phyloP scores from a whole-genome alignment of 2,329 filamentous ascomycete species.

The Ophiognomonia clavigignenti-juglandacearum region DNA sequence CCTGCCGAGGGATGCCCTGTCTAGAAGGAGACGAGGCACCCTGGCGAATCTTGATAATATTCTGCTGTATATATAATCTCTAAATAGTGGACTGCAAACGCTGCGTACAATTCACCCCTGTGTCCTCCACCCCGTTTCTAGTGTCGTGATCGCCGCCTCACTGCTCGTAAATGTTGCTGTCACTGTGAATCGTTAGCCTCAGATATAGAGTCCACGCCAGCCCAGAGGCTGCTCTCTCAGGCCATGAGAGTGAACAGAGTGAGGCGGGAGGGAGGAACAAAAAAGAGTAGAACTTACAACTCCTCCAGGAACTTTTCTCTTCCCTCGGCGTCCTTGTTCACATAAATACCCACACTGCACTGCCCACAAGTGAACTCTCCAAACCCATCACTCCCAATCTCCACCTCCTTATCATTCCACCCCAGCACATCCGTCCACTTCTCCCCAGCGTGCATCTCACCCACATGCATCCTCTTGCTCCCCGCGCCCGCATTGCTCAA shows the following conservation, averaged over 20 bases:
- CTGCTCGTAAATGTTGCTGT: conserved; percentile 25
- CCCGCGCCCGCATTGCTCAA: conserved; percentile 48
- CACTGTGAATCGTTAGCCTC: conserved; percentile 15
- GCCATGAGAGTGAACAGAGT: too few species aligned
- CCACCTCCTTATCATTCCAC: conserved; percentile 49
- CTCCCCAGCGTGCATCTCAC: conserved; percentile 53
- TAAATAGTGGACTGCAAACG: too few species aligned
- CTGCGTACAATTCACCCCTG: too few species aligned
- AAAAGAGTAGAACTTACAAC: too few species aligned
- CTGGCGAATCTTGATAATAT: too few species aligned
- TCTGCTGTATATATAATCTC: too few species aligned
- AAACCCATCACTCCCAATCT: conserved; percentile 56
- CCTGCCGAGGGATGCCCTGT: too few species aligned
- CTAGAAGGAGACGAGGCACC: too few species aligned
- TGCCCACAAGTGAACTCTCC: conserved; percentile 52
- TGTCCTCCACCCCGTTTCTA: not conserved
- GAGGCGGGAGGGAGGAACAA: too few species aligned
- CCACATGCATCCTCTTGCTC: conserved; percentile 60
- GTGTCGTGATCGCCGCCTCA: conserved; percentile 7
- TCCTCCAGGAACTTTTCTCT: conserved; percentile 35
- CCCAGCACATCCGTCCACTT: conserved; percentile 60
- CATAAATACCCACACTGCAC: conserved; percentile 56
- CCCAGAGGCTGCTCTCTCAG: too few species aligned
- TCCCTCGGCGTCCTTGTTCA: conserved; percentile 48
- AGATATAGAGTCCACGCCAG: too few species aligned